Conservation (phyloP, 2,329 filamentous ascomycete genomes). For the Zasmidium citrigriseum region DNA sequence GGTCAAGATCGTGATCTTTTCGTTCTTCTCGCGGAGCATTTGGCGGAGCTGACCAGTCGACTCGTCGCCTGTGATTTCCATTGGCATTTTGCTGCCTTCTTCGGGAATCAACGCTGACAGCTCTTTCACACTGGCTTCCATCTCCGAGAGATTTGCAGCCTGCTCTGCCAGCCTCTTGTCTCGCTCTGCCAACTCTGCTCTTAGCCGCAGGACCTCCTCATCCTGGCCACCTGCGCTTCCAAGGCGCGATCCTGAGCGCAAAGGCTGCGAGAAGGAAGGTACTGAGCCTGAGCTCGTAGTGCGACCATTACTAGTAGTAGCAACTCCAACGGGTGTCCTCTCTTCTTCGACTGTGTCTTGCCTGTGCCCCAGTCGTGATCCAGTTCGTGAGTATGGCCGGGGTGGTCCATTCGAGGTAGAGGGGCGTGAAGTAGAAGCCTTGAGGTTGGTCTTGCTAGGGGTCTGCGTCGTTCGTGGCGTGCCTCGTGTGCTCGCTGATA, state of each 20-base stretch:
- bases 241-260: constrained; percentile 40
- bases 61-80: constrained; percentile 68
- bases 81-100: constrained; percentile 40
- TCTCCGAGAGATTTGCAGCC: constrained; percentile 76
- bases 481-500: constrained; percentile 52
- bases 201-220: constrained; percentile 69
- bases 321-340: constrained; percentile 26
- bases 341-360: constrained; percentile 42
- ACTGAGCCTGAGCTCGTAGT: constrained; percentile 38
- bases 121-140: constrained; percentile 85
- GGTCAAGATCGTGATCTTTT: constrained; percentile 90
- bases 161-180: constrained; percentile 90
- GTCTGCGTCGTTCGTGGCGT: constrained; percentile 45
- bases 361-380: constrained; percentile 48
- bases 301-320: constrained; percentile 49
- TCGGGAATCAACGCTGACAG: constrained; percentile 70
- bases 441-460: constrained; percentile 31
- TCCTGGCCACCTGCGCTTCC: constrained; percentile 30
- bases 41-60: constrained; percentile 65
- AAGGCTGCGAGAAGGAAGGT: constrained; percentile 37
- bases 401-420: constrained; percentile 37
- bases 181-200: constrained; percentile 74
- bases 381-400: constrained; percentile 49
- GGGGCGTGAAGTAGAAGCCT: constrained; percentile 51
- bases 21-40: constrained; percentile 91